phyloP scores from a whole-genome alignment of 768 basidiomycete species.

The Pleurotus platypus region DNA sequence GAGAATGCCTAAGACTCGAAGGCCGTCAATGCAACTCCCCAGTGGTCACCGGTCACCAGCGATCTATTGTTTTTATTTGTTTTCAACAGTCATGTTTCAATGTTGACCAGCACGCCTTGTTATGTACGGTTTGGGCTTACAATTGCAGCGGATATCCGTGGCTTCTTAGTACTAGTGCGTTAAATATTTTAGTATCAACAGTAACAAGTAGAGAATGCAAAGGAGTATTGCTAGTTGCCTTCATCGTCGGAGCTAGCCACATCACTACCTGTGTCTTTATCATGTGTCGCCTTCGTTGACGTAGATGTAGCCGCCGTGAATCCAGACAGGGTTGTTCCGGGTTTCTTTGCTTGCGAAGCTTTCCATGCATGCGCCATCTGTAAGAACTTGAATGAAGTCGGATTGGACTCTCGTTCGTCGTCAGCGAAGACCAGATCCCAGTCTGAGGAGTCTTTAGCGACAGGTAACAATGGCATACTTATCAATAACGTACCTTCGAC shows the following conservation, averaged over 20 bases:
- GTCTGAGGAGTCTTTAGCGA: conserved; percentile 41
- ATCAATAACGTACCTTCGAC: conserved; percentile 65
- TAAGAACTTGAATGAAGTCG: conserved; percentile 92
- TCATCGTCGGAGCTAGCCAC: conserved; percentile 53
- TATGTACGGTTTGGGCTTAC: no score
- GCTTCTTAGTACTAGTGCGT: no score
- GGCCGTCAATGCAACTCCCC: no score
- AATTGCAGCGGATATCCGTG: no score
- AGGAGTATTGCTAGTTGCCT: conserved; percentile 11
- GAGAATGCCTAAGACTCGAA: no score
- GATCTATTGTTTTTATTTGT: no score
- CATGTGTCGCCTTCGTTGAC: no score
- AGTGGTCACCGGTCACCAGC: no score
- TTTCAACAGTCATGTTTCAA: no score
- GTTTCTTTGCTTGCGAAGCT: conserved; percentile 41
- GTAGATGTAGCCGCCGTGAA: conserved; percentile 37
- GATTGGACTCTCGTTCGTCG: conserved; percentile 92
- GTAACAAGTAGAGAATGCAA: background rate
- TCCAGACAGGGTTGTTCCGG: conserved; percentile 35
- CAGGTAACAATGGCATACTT: background rate
- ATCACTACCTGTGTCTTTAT: conserved; percentile 40
- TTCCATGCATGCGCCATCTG: conserved; percentile 95
- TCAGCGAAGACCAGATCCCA: conserved; percentile 96
- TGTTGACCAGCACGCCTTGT: no score
- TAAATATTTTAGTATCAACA: no score